These are phyloP conservation scores for Artomyces pyxidatus DNA, from an alignment of 768 basidiomycete species.

Conservation along the genomic window DNA sequence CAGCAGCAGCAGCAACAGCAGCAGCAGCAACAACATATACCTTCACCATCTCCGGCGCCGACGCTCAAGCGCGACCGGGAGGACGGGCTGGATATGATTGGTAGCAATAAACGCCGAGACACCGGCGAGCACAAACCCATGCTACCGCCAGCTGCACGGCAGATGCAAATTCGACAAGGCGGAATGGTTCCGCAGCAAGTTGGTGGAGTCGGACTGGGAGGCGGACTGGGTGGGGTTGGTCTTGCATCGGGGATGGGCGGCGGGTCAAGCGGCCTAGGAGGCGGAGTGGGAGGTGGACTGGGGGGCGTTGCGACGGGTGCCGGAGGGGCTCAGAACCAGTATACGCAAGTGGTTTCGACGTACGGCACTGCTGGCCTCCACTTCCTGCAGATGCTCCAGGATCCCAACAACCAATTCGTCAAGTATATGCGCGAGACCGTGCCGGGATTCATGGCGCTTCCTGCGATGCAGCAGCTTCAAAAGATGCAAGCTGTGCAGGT, in stretches of 20 bases:
- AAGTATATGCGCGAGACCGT: conserved; percentile 14
- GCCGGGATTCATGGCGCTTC: conserved; percentile 11
- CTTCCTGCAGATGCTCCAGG: conserved; percentile 13
- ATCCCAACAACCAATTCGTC: conserved; percentile 14
- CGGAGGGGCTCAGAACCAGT: neutral
- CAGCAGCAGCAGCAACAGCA: conserved; percentile 27
- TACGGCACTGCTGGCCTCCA: conserved; percentile 9
- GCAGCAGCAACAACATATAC: conserved; percentile 23
- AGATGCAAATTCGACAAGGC: conserved; percentile 12
- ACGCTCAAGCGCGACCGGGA: conserved; percentile 55
- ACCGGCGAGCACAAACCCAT: conserved; percentile 49
- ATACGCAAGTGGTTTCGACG: neutral
- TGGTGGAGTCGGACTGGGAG: neutral
- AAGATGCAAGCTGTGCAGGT: conserved; percentile 7
- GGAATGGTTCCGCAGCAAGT: conserved; percentile 18
- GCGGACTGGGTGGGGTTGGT: neutral
- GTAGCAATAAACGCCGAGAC: conserved; percentile 55
- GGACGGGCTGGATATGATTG: conserved; percentile 30
- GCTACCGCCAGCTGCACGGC: conserved; percentile 12
- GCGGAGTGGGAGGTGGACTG: neutral
- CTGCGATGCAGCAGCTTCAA: conserved; percentile 1
- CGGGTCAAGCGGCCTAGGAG: neutral
- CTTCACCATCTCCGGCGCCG: conserved; percentile 3
- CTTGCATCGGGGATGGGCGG: neutral
- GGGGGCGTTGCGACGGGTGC: neutral